These are phyloP conservation scores for Miscanthus lutarioriparius DNA, from an alignment of 176 grass and related monocot species.

Conservation along the genomic window DNA sequence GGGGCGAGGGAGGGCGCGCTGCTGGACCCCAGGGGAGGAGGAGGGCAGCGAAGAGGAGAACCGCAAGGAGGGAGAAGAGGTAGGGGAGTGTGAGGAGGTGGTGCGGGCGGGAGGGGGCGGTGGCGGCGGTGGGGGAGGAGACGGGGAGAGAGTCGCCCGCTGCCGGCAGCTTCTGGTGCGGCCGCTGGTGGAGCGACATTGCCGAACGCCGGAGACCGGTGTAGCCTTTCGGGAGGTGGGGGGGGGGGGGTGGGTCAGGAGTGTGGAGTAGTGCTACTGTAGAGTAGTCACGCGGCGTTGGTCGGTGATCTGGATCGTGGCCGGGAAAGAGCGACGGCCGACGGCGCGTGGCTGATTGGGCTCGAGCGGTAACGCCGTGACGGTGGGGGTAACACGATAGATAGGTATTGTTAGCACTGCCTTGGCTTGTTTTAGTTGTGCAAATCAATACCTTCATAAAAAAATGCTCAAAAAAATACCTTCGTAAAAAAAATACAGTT, in stretches of 20 bases:
- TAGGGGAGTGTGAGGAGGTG: conserved; percentile 56
- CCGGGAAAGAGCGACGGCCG: too few species aligned
- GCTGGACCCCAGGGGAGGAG: conserved; percentile 46
- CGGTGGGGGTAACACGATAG: too few species aligned
- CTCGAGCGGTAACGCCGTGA: too few species aligned
- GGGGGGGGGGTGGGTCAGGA: not conserved
- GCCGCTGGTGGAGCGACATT: conserved; percentile 76
- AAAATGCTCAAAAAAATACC: too few species aligned
- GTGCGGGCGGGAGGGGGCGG: conserved; percentile 35
- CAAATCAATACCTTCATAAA: too few species aligned
- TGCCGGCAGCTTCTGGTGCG: conserved; percentile 56
- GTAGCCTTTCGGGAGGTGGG: not conserved
- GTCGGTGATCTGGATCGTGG: too few species aligned
- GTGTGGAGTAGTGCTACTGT: not conserved
- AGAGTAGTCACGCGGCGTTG: too few species aligned
- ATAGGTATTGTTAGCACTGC: too few species aligned
- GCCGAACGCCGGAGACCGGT: conserved; percentile 21
- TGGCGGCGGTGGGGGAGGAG: conserved; percentile 25
- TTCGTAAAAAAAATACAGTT: too few species aligned
- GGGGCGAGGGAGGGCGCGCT: conserved; percentile 4
- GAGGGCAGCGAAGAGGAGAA: conserved; percentile 57
- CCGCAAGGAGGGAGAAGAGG: conserved; percentile 52
- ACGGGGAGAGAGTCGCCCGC: conserved; percentile 33
- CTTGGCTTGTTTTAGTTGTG: too few species aligned
- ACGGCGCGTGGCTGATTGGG: too few species aligned